Evolutionary conservation across 2,329 filamentous ascomycete species (phyloP).

Genomic region (Aspergillus sp.): DNA sequence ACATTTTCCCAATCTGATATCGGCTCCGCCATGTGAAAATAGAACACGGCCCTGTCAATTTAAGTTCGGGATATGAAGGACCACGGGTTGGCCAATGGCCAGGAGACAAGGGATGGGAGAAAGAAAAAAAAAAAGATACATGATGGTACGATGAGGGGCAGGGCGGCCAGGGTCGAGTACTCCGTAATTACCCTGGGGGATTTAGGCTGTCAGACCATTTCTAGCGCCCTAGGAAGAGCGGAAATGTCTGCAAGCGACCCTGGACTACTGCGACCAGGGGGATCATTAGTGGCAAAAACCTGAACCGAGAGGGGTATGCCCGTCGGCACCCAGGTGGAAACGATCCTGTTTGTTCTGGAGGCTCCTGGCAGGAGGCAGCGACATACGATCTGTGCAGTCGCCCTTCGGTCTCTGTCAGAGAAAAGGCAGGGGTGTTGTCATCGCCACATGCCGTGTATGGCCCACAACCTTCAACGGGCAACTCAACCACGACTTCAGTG

Average conservation of each 20-base stretch:
- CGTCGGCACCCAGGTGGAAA: neutral
- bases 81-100: neutral
- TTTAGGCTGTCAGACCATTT: constrained; percentile 15
- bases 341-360: neutral
- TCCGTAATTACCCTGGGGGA: neutral
- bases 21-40: neutral
- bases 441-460: neutral
- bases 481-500: neutral
- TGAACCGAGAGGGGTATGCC: neutral
- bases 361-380: too few relatives aligned
- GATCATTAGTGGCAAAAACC: constrained; percentile 7
- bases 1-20: constrained; percentile 2
- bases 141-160: constrained; percentile 6
- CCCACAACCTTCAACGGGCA: neutral
- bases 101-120: neutral
- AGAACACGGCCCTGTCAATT: constrained; percentile 1
- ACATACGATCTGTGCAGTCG: neutral
- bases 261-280: neutral
- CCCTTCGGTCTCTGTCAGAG: neutral
- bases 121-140: neutral
- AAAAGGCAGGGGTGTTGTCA: too few relatives aligned
- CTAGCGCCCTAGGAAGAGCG: constrained; percentile 3
- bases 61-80: constrained; percentile 2
- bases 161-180: neutral
- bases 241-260: neutral